A percentile compares a stretch with the other conserved stretches of the same genome.
These are phyloP conservation scores for Linderina pennispora DNA, from an alignment of 192 early-diverging fungal species.

Conservation along the genomic window DNA sequence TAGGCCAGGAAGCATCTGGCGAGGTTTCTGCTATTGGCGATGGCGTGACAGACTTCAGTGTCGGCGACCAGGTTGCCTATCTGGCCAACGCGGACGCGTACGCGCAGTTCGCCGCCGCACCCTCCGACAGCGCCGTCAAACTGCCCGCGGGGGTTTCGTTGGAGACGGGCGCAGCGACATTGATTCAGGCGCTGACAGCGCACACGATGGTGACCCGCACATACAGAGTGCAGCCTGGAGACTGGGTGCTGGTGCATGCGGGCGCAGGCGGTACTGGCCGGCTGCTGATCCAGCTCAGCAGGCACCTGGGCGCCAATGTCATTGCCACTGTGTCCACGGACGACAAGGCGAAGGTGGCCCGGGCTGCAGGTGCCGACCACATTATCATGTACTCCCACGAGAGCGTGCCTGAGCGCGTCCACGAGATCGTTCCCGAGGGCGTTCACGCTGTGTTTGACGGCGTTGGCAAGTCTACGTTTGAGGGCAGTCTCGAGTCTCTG, in stretches of 20 bases:
- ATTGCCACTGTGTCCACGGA: slow-evolving; percentile 77
- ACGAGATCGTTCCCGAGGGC: slow-evolving; percentile 65
- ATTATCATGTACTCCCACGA: slow-evolving; percentile 69
- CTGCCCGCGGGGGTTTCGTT: slow-evolving; percentile 46
- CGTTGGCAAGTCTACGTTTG: slow-evolving; percentile 87
- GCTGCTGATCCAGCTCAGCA: slow-evolving; percentile 71
- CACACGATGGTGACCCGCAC: slow-evolving; percentile 62
- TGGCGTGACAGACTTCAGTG: slow-evolving; percentile 51
- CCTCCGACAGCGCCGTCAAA: slow-evolving; percentile 37
- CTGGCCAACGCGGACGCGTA: slow-evolving; percentile 53
- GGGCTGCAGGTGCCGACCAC: slow-evolving; percentile 59
- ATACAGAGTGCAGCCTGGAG: slow-evolving; percentile 62
- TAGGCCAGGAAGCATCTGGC: slow-evolving; percentile 80
- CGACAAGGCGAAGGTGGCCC: slow-evolving; percentile 62
- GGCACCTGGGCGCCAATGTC: slow-evolving; percentile 72
- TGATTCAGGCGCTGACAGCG: slow-evolving; percentile 82
- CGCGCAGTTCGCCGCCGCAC: slow-evolving; percentile 65
- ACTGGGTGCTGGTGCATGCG: slow-evolving; percentile 83
- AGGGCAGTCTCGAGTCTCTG: slow-evolving; percentile 57
- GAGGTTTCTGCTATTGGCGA: slow-evolving; percentile 71
- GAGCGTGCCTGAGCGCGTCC: slow-evolving; percentile 59
- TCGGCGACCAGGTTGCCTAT: slow-evolving; percentile 82
- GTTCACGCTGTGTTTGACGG: slow-evolving; percentile 83
- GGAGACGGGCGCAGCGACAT: slow-evolving; percentile 57
- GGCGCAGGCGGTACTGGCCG: slow-evolving; percentile 87